Evolutionary conservation across 208 protist genomes (phyloP).

Genomic region (Trypanosomatidae sp.): DNA sequence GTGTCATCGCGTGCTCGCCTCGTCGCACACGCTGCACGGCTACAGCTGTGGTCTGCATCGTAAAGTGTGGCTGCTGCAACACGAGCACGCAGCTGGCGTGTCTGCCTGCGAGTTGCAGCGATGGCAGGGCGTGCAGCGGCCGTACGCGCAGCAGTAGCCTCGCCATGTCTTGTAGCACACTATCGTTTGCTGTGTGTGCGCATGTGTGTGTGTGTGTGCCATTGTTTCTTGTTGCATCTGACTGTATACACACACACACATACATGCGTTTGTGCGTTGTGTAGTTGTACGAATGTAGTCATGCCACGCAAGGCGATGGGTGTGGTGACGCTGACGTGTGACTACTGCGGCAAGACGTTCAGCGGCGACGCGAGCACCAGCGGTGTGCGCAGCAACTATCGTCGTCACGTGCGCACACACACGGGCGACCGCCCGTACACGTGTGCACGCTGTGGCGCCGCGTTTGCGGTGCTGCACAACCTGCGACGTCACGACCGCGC

Average conservation of each 20-base stretch:
- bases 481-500: constrained; percentile 20
- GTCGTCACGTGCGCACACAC: constrained; percentile 58
- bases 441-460: constrained; percentile 35
- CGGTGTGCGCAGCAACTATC: constrained; percentile 63
- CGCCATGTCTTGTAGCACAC: too few relatives aligned
- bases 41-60: constrained; percentile 37
- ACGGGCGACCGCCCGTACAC: constrained; percentile 42
- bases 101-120: constrained; percentile 9
- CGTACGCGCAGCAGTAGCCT: too few relatives aligned
- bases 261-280: neutral
- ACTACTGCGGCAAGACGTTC: constrained; percentile 40
- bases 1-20: constrained; percentile 60
- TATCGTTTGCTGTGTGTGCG: too few relatives aligned
- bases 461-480: constrained; percentile 59
- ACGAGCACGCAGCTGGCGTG: constrained; percentile 32
- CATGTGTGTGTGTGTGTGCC: too few relatives aligned
- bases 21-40: constrained; percentile 24
- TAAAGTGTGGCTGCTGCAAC: constrained; percentile 61
- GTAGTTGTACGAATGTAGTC: neutral
- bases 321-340: constrained; percentile 21
- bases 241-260: neutral
- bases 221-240: too few relatives aligned
- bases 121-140: neutral
- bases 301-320: neutral
- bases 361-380: constrained; percentile 27